Percentiles rank a stretch among this genome's conserved stretches.
phyloP scores from a whole-genome alignment of 352 stramenopile genomes.

The Phytopythium sindhum region DNA sequence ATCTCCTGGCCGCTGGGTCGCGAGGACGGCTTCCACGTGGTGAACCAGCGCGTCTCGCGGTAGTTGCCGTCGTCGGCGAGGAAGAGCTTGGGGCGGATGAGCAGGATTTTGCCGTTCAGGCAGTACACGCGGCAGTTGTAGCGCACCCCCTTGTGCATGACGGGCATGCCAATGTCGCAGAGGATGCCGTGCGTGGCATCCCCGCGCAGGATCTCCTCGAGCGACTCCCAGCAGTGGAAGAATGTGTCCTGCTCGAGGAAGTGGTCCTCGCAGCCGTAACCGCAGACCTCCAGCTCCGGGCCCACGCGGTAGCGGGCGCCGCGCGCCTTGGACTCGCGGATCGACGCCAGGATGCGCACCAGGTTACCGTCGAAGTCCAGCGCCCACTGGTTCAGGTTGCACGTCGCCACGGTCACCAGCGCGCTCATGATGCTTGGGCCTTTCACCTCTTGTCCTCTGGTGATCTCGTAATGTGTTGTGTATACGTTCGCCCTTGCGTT shows the following conservation, averaged over 20 bases:
- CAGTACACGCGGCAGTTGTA: slow-evolving; percentile 99
- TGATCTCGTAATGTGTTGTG: not conserved
- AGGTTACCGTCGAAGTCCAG: slow-evolving; percentile 99
- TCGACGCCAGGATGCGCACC: slow-evolving; percentile 89
- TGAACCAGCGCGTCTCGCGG: slow-evolving; percentile 94
- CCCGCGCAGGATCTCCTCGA: slow-evolving; percentile 82
- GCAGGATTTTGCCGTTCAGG: slow-evolving; percentile 91
- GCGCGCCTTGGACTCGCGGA: slow-evolving; percentile 80
- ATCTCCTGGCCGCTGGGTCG: slow-evolving; percentile 37
- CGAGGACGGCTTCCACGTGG: slow-evolving; percentile 65
- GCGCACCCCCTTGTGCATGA: slow-evolving; percentile 93
- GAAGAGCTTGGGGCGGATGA: slow-evolving; percentile 94
- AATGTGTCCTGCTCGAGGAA: slow-evolving; percentile 99
- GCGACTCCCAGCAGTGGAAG: slow-evolving; percentile 96
- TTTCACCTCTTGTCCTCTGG: not conserved
- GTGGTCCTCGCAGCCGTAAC: slow-evolving; percentile 99
- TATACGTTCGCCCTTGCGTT: not conserved
- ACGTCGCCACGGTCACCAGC: slow-evolving; percentile 95
- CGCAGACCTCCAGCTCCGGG: slow-evolving; percentile 97
- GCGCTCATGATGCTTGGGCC: slow-evolving; percentile 59
- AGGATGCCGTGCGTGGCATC: slow-evolving; percentile 93
- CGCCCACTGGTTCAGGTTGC: slow-evolving; percentile 99
- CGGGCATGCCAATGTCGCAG: slow-evolving; percentile 98
- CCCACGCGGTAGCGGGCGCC: slow-evolving; percentile 93
- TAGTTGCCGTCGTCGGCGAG: slow-evolving; percentile 98